A percentile compares a stretch with the other conserved stretches of the same genome.
These are phyloP conservation scores for Ophiostoma sp. DNA, from an alignment of 2,329 filamentous ascomycete species.

Conservation along the genomic window DNA sequence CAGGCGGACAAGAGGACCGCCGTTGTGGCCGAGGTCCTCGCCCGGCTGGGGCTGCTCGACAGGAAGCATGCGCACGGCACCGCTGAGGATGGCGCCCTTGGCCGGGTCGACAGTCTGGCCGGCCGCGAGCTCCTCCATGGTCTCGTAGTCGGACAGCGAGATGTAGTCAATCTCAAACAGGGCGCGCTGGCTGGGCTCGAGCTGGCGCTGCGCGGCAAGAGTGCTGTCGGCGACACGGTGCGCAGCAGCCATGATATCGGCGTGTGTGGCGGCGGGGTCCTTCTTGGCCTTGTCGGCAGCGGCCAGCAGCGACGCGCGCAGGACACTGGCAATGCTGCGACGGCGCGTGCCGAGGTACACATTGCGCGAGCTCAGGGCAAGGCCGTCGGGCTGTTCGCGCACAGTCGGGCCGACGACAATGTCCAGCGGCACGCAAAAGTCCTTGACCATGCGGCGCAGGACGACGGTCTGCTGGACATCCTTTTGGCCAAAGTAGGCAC, in stretches of 20 bases:
- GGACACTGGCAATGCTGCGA: slow-evolving; percentile 64
- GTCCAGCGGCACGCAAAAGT: slow-evolving; percentile 74
- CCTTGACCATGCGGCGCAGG: slow-evolving; percentile 77
- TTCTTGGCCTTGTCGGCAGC: slow-evolving; percentile 52
- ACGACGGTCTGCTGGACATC: slow-evolving; percentile 95
- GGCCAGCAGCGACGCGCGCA: slow-evolving; percentile 62
- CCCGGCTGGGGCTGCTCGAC: slow-evolving; percentile 63
- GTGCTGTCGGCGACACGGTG: slow-evolving; percentile 52
- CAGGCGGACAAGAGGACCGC: slow-evolving; percentile 71
- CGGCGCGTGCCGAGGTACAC: slow-evolving; percentile 80
- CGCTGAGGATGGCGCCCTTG: slow-evolving; percentile 78
- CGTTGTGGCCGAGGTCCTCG: slow-evolving; percentile 69
- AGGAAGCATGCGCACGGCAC: slow-evolving; percentile 83
- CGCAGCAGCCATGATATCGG: slow-evolving; percentile 67
- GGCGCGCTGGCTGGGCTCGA: slow-evolving; percentile 58
- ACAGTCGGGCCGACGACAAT: slow-evolving; percentile 70
- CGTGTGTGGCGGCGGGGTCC: slow-evolving; percentile 39
- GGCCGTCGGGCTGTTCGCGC: slow-evolving; percentile 67
- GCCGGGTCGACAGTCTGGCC: slow-evolving; percentile 52
- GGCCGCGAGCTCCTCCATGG: slow-evolving; percentile 68
- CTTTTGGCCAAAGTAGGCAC: slow-evolving; percentile 93
- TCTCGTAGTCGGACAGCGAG: slow-evolving; percentile 79
- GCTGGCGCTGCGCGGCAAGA: slow-evolving; percentile 55
- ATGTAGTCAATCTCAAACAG: slow-evolving; percentile 86
- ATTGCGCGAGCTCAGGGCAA: slow-evolving; percentile 89